Evolutionary conservation across 2,329 filamentous ascomycete species (phyloP).

Genomic region (Penicillium sclerotigenum): DNA sequence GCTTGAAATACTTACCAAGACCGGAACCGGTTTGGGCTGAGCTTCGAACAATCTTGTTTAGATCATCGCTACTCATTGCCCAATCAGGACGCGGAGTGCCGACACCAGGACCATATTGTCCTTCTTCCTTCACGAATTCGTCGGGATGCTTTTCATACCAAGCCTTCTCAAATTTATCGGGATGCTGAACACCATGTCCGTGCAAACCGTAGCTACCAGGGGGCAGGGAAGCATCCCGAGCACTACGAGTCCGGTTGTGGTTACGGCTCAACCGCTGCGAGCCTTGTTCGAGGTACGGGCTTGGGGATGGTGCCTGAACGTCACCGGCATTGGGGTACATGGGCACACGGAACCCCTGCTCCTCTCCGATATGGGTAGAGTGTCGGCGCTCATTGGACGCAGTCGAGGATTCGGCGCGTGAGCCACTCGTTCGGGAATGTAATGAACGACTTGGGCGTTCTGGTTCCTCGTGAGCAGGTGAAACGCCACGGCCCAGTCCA

Average conservation of each 20-base stretch:
- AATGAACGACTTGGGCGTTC: slow-evolving; percentile 55
- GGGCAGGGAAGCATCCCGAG: slow-evolving; percentile 66
- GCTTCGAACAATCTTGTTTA: slow-evolving; percentile 83
- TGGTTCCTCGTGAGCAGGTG: slow-evolving; percentile 50
- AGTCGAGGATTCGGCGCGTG: slow-evolving; percentile 47
- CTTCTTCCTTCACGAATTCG: slow-evolving; percentile 68
- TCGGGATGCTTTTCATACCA: slow-evolving; percentile 95
- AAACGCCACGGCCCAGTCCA: slow-evolving; percentile 65
- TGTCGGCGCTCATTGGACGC: slow-evolving; percentile 52
- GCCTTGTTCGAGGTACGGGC: slow-evolving; percentile 53
- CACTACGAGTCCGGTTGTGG: slow-evolving; percentile 70
- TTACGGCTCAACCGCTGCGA: slow-evolving; percentile 49
- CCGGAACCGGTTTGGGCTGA: slow-evolving; percentile 55
- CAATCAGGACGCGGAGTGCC: slow-evolving; percentile 66
- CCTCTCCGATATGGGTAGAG: slow-evolving; percentile 63
- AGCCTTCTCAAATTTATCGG: slow-evolving; percentile 81
- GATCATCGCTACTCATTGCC: slow-evolving; percentile 81
- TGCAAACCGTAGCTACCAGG: slow-evolving; percentile 92
- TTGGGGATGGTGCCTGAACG: slow-evolving; percentile 89
- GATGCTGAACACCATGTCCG: slow-evolving; percentile 72
- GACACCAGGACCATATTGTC: slow-evolving; percentile 58
- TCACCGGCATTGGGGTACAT: slow-evolving; percentile 92
- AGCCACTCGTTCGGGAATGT: slow-evolving; percentile 62
- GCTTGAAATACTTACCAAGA: slow-evolving; percentile 46
- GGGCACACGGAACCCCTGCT: slow-evolving; percentile 89